Evolutionary conservation across 305 asterid genomes (phyloP).

Genomic region (Caryopteris hybrid): DNA sequence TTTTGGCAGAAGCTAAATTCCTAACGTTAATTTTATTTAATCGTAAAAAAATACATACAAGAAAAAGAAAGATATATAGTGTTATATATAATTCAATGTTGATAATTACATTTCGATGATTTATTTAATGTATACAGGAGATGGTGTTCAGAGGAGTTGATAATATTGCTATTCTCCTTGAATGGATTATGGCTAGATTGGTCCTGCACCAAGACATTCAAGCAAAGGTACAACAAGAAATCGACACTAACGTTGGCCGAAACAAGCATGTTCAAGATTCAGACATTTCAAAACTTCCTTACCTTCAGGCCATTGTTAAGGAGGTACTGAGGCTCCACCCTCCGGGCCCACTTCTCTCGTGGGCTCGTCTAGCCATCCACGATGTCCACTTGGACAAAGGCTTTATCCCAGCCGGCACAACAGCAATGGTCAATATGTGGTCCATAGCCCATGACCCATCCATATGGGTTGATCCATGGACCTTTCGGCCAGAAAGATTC

Average conservation of each 20-base stretch:
- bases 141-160: constrained; percentile 71
- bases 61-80: too few relatives aligned
- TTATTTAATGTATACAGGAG: constrained; percentile 29
- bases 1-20: too few relatives aligned
- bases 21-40: too few relatives aligned
- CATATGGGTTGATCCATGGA: constrained; percentile 48
- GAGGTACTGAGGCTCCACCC: constrained; percentile 53
- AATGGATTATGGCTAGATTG: constrained; percentile 61
- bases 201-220: constrained; percentile 59
- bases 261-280: constrained; percentile 28
- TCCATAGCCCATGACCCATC: constrained; percentile 56
- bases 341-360: constrained; percentile 63
- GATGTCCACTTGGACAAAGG: constrained; percentile 43
- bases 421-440: constrained; percentile 74
- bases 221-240: constrained; percentile 43
- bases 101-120: too few relatives aligned
- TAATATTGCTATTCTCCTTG: constrained; percentile 52
- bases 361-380: constrained; percentile 59
- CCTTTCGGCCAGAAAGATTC: constrained; percentile 52
- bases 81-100: too few relatives aligned
- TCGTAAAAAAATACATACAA: too few relatives aligned
- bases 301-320: constrained; percentile 50
- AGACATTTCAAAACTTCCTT: constrained; percentile 42
- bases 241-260: constrained; percentile 23
- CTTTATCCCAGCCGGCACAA: constrained; percentile 58